Evolutionary conservation across 176 grass and related monocot species (phyloP).

Genomic region (Carex kokanica): DNA sequence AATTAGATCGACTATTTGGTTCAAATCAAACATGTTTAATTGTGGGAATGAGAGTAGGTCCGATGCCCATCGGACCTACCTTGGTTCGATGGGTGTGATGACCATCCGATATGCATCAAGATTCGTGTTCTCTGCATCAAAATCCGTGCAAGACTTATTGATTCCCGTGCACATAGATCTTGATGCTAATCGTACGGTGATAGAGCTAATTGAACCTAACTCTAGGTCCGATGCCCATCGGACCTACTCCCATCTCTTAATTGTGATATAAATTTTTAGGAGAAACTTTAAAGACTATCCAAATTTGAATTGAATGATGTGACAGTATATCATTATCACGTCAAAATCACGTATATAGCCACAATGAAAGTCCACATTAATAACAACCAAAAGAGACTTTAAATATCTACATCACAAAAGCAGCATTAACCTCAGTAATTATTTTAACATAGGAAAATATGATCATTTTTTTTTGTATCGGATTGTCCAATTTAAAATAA

Average conservation of each 20-base stretch:
- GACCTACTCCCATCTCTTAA: too few species aligned
- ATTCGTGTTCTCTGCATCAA: too few species aligned
- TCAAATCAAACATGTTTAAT: not conserved
- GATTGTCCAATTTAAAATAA: not conserved
- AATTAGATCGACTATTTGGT: not conserved
- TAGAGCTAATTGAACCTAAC: too few species aligned
- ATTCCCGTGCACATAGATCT: too few species aligned
- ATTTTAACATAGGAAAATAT: not conserved
- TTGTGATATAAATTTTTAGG: not conserved
- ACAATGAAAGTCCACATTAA: not conserved
- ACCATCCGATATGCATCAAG: too few species aligned
- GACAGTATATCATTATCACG: not conserved
- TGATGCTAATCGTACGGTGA: too few species aligned
- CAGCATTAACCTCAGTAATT: not conserved
- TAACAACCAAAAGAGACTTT: not conserved
- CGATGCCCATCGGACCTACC: too few species aligned
- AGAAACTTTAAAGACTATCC: not conserved
- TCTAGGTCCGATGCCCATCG: too few species aligned
- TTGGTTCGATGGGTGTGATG: too few species aligned
- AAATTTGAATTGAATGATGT: not conserved
- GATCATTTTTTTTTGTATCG: not conserved
- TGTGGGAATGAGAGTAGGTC: too few species aligned
- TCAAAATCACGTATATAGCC: not conserved
- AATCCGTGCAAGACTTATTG: too few species aligned
- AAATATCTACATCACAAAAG: not conserved